Conservation (phyloP, 176 grass and related monocot species). For the Olyra latifolia region DNA sequence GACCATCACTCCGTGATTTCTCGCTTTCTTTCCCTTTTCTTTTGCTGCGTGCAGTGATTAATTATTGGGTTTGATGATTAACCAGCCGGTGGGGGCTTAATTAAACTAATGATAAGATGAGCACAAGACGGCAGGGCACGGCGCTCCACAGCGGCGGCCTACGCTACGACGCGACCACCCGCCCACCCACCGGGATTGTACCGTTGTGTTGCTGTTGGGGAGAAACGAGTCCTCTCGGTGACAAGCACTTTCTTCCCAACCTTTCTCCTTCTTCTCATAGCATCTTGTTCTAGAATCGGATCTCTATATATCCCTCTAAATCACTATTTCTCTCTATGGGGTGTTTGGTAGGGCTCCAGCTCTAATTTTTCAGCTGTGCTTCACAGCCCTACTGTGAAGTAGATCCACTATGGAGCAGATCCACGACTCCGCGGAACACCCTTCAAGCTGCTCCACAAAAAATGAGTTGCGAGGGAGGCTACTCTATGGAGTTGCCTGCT, state of each 20-base stretch:
- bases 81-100: background rate
- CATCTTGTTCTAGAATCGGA: too few relatives aligned
- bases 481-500: too few relatives aligned
- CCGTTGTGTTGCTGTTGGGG: constrained; percentile 19
- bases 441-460: too few relatives aligned
- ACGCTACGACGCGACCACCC: constrained; percentile 4
- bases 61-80: background rate
- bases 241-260: background rate
- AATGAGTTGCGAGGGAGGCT: too few relatives aligned
- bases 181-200: constrained; percentile 31
- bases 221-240: background rate
- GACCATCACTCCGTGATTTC: constrained; percentile 8
- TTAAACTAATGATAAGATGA: background rate
- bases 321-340: too few relatives aligned
- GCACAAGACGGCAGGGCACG: constrained; percentile 4
- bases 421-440: too few relatives aligned
- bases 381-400: too few relatives aligned
- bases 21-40: background rate
- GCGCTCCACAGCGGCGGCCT: background rate
- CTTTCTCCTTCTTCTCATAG: background rate
- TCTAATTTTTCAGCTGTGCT: too few relatives aligned
- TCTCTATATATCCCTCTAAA: too few relatives aligned
- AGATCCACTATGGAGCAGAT: too few relatives aligned
- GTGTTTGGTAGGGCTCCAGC: too few relatives aligned
- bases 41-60: background rate